A percentile compares a stretch with the other conserved stretches of the same genome.
Conservation (phyloP, 164 flowering plant genomes). For the Stephania japonica region DNA sequence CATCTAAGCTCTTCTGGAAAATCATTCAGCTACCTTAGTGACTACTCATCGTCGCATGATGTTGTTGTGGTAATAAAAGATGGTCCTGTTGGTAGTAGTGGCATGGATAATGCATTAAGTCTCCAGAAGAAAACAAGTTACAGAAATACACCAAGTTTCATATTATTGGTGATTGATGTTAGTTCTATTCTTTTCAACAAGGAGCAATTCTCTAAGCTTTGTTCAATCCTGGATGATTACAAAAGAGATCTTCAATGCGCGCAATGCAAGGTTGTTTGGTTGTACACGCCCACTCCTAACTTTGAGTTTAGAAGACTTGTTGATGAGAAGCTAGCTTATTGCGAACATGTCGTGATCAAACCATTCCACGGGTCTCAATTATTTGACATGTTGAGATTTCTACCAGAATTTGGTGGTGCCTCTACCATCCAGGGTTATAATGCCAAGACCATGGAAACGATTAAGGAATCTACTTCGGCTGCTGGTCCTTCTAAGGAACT, state of each 20-base stretch:
- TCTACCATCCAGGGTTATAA: not conserved
- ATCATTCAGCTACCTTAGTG: constrained; percentile 7
- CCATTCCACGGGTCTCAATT: constrained; percentile 44
- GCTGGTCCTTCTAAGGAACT: not conserved
- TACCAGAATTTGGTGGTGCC: constrained; percentile 24
- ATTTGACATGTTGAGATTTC: constrained; percentile 11
- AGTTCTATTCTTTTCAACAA: not conserved
- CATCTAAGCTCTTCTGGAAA: constrained; percentile 20
- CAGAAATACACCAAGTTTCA: constrained; percentile 2
- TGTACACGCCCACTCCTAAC: constrained; percentile 16
- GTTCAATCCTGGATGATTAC: constrained; percentile 11
- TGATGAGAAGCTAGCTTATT: constrained; percentile 2
- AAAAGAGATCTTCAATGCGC: not conserved
- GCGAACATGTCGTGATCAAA: constrained; percentile 23
- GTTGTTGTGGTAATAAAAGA: constrained; percentile 17
- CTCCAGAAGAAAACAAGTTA: not conserved
- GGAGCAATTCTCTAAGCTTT: constrained; percentile 12
- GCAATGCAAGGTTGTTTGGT: constrained; percentile 33
- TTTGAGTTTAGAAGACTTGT: constrained; percentile 15
- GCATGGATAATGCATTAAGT: not conserved
- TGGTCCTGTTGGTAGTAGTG: constrained; percentile 8
- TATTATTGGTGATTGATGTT: constrained; percentile 19
- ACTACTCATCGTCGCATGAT: constrained; percentile 7
- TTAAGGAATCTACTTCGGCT: not conserved
- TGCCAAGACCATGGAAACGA: not conserved